Evolutionary conservation across 345 rosid species (phyloP).

Genomic region (Crucihimalaya himalaica): DNA sequence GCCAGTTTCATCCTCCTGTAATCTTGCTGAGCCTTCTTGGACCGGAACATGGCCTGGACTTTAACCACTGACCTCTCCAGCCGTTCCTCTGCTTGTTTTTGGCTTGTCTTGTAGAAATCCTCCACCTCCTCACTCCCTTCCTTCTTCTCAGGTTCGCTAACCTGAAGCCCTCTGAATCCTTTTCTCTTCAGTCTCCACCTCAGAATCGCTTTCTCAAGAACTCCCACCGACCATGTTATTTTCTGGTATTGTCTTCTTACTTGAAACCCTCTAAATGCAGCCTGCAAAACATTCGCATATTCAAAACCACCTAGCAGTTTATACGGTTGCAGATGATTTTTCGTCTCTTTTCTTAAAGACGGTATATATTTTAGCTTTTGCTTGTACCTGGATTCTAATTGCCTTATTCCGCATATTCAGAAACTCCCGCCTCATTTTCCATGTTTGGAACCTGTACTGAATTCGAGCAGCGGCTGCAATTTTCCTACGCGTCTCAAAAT

Average conservation of each 20-base stretch:
- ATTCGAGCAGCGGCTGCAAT: conserved; percentile 87
- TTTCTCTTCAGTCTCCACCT: conserved; percentile 92
- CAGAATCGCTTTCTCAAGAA: conserved; percentile 85
- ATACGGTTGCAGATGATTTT: not conserved
- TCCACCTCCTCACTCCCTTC: conserved; percentile 54
- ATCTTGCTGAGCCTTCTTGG: conserved; percentile 92
- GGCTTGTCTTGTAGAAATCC: conserved; percentile 77
- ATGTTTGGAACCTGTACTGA: conserved; percentile 85
- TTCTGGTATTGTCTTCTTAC: conserved; percentile 77
- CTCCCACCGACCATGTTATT: conserved; percentile 93
- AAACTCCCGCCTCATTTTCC: conserved; percentile 82
- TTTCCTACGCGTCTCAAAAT: conserved; percentile 59
- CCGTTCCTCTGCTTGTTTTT: conserved; percentile 90
- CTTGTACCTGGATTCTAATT: conserved; percentile 78
- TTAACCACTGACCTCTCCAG: conserved; percentile 73
- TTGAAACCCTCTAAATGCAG: conserved; percentile 85
- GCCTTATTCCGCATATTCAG: conserved; percentile 72
- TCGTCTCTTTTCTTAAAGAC: not conserved
- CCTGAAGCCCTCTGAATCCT: conserved; percentile 86
- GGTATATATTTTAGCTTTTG: not conserved
- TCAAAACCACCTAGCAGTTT: not conserved
- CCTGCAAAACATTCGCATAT: conserved; percentile 48
- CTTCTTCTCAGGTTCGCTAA: conserved; percentile 51
- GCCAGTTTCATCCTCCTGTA: conserved; percentile 85
- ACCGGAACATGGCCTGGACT: conserved; percentile 95